A percentile compares a stretch with the other conserved stretches of the same genome.
Conservation (phyloP, 75 land plant species). For the Pseudotsuga menziesii region DNA sequence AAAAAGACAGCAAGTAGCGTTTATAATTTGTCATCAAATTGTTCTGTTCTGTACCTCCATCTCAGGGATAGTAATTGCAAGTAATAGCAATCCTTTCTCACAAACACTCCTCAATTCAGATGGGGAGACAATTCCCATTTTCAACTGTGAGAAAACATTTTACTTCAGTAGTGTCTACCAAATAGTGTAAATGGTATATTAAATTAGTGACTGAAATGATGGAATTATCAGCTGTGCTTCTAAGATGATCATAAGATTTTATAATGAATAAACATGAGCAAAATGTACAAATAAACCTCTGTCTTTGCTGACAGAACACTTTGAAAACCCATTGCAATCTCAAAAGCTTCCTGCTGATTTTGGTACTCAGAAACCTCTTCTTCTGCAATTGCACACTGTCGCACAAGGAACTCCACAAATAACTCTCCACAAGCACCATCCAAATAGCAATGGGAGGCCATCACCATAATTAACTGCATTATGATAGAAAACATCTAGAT, state of each 20-base stretch:
- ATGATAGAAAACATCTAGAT: neutral
- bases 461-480: slow-evolving; percentile 74
- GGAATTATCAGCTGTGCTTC: neutral
- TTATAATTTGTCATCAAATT: neutral
- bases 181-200: neutral
- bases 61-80: slow-evolving; percentile 85
- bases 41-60: slow-evolving; percentile 61
- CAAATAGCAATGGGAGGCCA: slow-evolving; percentile 88
- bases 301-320: slow-evolving; percentile 27
- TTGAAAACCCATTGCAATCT: slow-evolving; percentile 21
- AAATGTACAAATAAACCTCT: slow-evolving; percentile 43
- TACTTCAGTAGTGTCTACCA: neutral
- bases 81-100: slow-evolving; percentile 82
- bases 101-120: slow-evolving; percentile 68
- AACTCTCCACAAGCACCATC: slow-evolving; percentile 62
- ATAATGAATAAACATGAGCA: neutral
- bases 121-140: slow-evolving; percentile 51
- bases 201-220: neutral
- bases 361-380: slow-evolving; percentile 31
- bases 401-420: slow-evolving; percentile 81
- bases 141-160: slow-evolving; percentile 38
- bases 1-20: neutral
- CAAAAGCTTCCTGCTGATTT: slow-evolving; percentile 32
- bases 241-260: neutral
- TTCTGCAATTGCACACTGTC: slow-evolving; percentile 75